Base-by-base conservation (phyloP, 2,329 filamentous ascomycete species). In the Laburnicola sp. region DNA sequence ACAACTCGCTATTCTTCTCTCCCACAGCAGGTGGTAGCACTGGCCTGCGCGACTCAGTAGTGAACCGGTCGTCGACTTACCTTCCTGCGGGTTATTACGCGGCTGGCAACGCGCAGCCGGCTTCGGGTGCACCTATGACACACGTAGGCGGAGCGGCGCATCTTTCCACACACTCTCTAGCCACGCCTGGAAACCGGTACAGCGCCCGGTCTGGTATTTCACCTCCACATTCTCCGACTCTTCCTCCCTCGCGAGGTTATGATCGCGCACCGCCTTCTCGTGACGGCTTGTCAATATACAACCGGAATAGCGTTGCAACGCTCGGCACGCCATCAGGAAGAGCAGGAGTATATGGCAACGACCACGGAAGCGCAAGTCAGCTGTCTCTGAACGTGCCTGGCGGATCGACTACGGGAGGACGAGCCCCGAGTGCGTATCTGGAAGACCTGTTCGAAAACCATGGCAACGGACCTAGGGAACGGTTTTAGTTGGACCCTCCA, bases 11-110 rank as follows among this genome's bases (percentile, higher is more conserved):
- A 11, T 99, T 99, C 82, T 99, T 96, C 78, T 96, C 91, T 6
- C 94, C 94, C 0, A 97, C 94, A 0, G 92, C 92, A 1, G 84
- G 83, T 34, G 66, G 68, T 23, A 60, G 66, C 5, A 76, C 82
- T 6, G 78, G 79, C 50, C 77, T 76, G 54, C 75, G 79, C 34
- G 60, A 70, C 43, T 66, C 64, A 28, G 75, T 76, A 39, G 76
- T 75, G 38, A 82, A 82, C 57, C 86, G 92, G 46, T 84, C 83
- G 52, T 96, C 90, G 1, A 79, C 80, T n/a, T 96, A 93, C 69
- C 80, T 97, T 21, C 93, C 93, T 11, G 87, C 93, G 2, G 93
- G 93, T 1, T 97, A 96, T 76, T 97, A 97, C 68, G 87, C 91
- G 28, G 82, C 89, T 4, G 83, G 87, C 22, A 80, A 79, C 28